These are phyloP conservation scores for Aspergillus candidus DNA, from an alignment of 2,329 filamentous ascomycete species.

Conservation along the genomic window DNA sequence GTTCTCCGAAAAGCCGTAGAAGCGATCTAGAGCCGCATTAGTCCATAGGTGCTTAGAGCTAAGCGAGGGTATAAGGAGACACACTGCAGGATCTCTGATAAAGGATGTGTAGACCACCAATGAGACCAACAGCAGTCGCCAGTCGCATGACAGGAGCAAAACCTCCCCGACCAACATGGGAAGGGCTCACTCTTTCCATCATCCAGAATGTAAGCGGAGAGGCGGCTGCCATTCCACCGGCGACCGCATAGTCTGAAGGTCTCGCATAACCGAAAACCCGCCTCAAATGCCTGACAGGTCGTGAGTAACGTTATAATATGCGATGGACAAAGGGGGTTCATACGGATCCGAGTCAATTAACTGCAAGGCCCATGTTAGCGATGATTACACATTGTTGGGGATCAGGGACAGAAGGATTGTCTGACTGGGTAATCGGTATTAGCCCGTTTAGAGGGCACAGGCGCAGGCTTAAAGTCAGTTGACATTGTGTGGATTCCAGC, in stretches of 20 bases:
- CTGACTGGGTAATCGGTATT: constrained; percentile 82
- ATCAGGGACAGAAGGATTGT: constrained; percentile 17
- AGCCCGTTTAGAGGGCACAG: constrained; percentile 71
- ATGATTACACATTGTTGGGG: not conserved
- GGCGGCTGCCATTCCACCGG: constrained; percentile 60
- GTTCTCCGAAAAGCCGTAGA: constrained; percentile 94
- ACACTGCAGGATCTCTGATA: constrained; percentile 79
- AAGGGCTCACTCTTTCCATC: constrained; percentile 81
- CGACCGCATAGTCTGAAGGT: constrained; percentile 72
- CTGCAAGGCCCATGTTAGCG: constrained; percentile 47
- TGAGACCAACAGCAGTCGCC: constrained; percentile 62
- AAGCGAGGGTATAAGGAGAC: constrained; percentile 32
- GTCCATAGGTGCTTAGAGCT: not conserved
- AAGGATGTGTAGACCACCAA: constrained; percentile 75
- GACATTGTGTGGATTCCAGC: constrained; percentile 27
- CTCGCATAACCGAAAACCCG: constrained; percentile 85
- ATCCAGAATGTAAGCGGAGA: constrained; percentile 68
- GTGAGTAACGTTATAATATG: constrained; percentile 20
- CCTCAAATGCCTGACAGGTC: constrained; percentile 68
- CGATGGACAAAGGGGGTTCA: constrained; percentile 26
- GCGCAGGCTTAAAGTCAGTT: constrained; percentile 34
- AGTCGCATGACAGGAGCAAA: constrained; percentile 80
- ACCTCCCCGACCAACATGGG: constrained; percentile 73
- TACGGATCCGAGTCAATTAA: constrained; percentile 99
- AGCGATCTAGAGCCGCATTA: constrained; percentile 60